Conservation (phyloP, 176 grass and related monocot species). For the Rhynchospora tenuis region DNA sequence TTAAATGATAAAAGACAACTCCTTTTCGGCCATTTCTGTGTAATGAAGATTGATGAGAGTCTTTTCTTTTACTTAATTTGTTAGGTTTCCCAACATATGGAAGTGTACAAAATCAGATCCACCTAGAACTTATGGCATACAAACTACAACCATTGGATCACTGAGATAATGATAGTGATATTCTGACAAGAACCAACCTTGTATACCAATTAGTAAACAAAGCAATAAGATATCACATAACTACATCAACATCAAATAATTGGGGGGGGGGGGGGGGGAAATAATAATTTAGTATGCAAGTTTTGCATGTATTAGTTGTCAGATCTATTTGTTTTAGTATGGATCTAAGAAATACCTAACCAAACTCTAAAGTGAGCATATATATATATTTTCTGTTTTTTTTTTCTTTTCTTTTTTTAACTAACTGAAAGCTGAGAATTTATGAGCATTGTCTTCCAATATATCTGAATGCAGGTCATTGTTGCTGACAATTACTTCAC, state of each 20-base stretch:
- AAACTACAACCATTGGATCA: neutral
- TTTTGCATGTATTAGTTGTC: neutral
- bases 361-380: neutral
- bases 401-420: neutral
- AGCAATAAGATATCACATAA: no score
- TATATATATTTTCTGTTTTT: neutral
- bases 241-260: no score
- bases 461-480: slow-evolving; percentile 63
- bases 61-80: neutral
- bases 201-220: no score
- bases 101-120: neutral
- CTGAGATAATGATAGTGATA: neutral
- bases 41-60: slow-evolving; percentile 3
- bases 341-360: neutral
- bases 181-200: neutral
- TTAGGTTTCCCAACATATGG: neutral
- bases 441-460: neutral
- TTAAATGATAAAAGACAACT: neutral
- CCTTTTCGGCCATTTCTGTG: neutral
- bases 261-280: no score
- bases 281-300: no score
- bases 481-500: slow-evolving; percentile 97
- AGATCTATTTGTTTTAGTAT: slow-evolving; percentile 1
- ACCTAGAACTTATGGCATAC: neutral
- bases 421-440: neutral